Base-by-base conservation (phyloP, 2,329 filamentous ascomycete genomes). In the Paraphoma chrysanthemicola region DNA sequence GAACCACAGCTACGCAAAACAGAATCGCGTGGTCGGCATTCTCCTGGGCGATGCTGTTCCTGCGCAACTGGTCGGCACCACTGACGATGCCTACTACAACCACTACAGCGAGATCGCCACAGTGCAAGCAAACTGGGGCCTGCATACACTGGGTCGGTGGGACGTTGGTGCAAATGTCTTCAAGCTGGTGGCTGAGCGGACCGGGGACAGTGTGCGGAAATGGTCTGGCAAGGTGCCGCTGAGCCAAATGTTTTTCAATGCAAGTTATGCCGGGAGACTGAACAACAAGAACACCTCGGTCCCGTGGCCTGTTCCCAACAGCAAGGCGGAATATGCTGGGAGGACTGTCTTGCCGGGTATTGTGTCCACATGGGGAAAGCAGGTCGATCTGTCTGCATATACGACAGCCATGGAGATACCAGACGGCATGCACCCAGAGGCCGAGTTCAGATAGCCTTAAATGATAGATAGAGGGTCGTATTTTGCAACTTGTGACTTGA, bases 1-100 rank as follows among this genome's bases (percentile, higher is more conserved):
- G 79, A 90, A 88, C 73, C 85, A 89, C 66, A 87, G 84, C 9
- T 92, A 93, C 77, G 75, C 81, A 6, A 78, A 81, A 28, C 83
- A 85, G 65, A 95, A 95, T 82, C 82, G 82, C 41, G 84, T 95
- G 50, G 85, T 91, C 57, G 85, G 81, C 60, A 83, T 95, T 62
- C 83, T 95, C 0, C 79, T 95, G 3, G 92, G 91, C 14, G 90
- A 90, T 56, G 88, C 87, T n/a, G 77, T 96, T 2, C 89, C 90
- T 10, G 50, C 80, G 4, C 50, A 83, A n/a, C 82, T 90, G 1
- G 78, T 86, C 42, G 89, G 89, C 53, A 92, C 89, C 23, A 86
- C 81, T 1, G 91, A 96, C 75, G 68, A 78, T 66, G 85, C 81
- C 70, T 93, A 72, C 69, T 81, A 81, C 73, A 77, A 80, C 71